Evolutionary conservation across 2,329 filamentous ascomycete genomes (phyloP), one percentile per base, ranked within the genome.

Genomic region (Aspergillus latus): DNA sequence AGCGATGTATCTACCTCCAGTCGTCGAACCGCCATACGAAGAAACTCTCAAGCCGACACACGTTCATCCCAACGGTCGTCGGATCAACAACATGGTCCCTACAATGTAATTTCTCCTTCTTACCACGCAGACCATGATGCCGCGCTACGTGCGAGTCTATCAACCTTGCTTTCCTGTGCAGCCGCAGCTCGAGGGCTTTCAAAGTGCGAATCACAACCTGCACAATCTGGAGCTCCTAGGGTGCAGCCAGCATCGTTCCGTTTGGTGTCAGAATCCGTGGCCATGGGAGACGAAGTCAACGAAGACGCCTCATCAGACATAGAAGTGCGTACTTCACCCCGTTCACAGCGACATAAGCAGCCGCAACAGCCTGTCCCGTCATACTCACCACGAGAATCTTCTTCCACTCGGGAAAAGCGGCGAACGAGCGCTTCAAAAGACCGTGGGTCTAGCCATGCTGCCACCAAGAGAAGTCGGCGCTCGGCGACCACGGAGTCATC

Each of bases 111-210:
- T 69, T 87, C 88, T 0, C 88, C 90, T 1, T 84, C 85, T 3
- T 85, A 90, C 65, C 90, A 91, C 64, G 87, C 90, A 47, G 92
- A 97, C 65, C 92, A 97, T 66, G 94, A 99, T 66, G 94, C 92
- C 30, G 94, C 92, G 1, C 81, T 99, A 9, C 87, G 94, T 34
- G 92, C 94, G 16, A 96, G 91, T 48, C 81, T 99, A n/a, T 96
- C 92, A 0, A 97, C 94, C 0, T 82, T 99, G 10, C 84, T 99
- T 10, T 97, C 93, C n/a, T 96, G 91, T 67, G 93, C 92, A 0
- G 92, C 92, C 2, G 94, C 93, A 0, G 94, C 93, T 1, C 84
- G 94, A 43, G 88, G 89, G 3, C 79, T 94, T 13, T 85, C 88
- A 0, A 96, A 94, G 68, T 66, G 66, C 57, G 76, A 73, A 46